phyloP scores from a whole-genome alignment of 1,284 basidiomycete species.

The Boletus sp. region DNA sequence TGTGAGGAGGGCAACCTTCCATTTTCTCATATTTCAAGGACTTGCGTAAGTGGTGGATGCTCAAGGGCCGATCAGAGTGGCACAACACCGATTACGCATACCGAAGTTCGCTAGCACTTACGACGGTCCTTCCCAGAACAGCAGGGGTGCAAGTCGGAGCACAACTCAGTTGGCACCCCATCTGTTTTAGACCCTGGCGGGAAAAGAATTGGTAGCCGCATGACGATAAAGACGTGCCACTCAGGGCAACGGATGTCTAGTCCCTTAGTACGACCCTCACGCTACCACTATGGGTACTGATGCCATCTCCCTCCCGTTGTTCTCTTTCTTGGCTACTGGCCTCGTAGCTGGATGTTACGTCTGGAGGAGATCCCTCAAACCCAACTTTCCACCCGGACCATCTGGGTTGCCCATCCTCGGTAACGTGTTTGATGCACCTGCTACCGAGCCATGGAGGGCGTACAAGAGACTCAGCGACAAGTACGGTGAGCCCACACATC shows the following conservation, averaged over 20 bases:
- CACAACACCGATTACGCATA: too few relatives aligned
- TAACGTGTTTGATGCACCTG: conserved; percentile 5
- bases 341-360: neutral
- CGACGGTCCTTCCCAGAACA: neutral
- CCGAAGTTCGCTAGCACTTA: too few relatives aligned
- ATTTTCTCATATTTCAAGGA: neutral
- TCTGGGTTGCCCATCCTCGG: conserved; percentile 1
- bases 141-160: neutral
- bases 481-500: conserved; percentile 6
- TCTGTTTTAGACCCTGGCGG: neutral
- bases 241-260: too few relatives aligned
- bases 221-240: conserved; percentile 1
- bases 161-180: too few relatives aligned
- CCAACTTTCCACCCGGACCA: conserved; percentile 6
- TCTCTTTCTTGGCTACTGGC: conserved; percentile 1
- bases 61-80: neutral
- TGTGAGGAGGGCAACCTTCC: neutral
- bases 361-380: conserved; percentile 4
- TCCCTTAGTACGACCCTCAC: neutral
- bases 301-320: neutral
- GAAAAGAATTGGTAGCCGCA: neutral
- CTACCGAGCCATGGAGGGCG: conserved; percentile 3
- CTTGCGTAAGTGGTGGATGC: neutral
- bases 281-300: neutral
- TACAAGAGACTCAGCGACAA: conserved; percentile 6